Conservation (phyloP, 2,329 filamentous ascomycete species). For the Paraconiothyrium sp. region DNA sequence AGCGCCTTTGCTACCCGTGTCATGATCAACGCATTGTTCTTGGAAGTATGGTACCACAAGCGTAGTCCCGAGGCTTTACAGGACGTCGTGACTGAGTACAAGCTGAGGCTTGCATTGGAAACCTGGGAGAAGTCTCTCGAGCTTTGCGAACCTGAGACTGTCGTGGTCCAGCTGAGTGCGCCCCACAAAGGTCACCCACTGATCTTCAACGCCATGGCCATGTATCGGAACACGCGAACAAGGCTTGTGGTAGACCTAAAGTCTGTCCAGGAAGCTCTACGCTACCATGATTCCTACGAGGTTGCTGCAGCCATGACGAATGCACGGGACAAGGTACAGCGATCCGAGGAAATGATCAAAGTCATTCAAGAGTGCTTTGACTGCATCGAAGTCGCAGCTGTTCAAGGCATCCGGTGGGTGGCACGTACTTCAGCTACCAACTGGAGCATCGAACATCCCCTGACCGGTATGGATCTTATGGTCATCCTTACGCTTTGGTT, state of each 20-base stretch:
- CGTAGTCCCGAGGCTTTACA: conserved; percentile 96
- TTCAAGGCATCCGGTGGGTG: conserved; percentile 96
- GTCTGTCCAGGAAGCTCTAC: conserved; percentile 92
- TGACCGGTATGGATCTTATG: conserved; percentile 96
- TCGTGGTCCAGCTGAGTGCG: conserved; percentile 87
- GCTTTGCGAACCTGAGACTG: conserved; percentile 89
- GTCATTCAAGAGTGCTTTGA: conserved; percentile 98
- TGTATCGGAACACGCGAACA: conserved; percentile 92
- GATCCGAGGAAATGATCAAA: conserved; percentile 97
- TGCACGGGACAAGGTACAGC: conserved; percentile 91
- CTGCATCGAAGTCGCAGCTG: conserved; percentile 94
- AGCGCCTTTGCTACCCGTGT: conserved; percentile 96
- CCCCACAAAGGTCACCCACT: conserved; percentile 96
- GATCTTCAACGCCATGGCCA: conserved; percentile 97
- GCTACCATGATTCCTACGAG: conserved; percentile 97
- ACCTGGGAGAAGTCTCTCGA: conserved; percentile 99
- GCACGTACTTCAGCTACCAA: conserved; percentile 97
- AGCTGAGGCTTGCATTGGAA: conserved; percentile 91
- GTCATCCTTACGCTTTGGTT: conserved; percentile 98
- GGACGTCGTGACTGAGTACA: conserved; percentile 98
- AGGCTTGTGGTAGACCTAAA: conserved; percentile 95
- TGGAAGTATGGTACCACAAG: conserved; percentile 99
- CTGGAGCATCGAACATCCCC: conserved; percentile 98
- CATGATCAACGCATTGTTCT: conserved; percentile 98
- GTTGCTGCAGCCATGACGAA: conserved; percentile 96